Base-by-base conservation (phyloP, 805 yeast species). In the Kuraishia piskuri region DNA sequence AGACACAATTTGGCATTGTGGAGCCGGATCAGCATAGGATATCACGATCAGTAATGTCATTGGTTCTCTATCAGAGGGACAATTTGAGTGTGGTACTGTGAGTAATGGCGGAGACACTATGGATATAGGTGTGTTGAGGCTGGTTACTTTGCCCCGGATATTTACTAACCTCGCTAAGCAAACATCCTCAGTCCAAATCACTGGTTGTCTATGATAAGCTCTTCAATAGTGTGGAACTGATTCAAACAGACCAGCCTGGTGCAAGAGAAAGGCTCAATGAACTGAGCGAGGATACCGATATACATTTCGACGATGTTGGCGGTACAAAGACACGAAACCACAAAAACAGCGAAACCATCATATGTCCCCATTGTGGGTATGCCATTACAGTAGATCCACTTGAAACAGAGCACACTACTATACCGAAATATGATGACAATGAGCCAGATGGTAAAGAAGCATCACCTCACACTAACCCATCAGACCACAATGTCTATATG, bases 11-110 rank as follows among this genome's bases (percentile, higher is more conserved):
- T 20, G 10, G 6, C 12, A 8, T 20, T 10, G 46, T 44, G 12
- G 23, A 20, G 12, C 46, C 19, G 46, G 7, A 19, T 21, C 22
- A 3, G 3, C 4, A 19, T 47, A 12, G 26, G 26, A 4, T 22
- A 22, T 5, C 31, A 21, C 9, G 26, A 19, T 7, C 12, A 10
- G 20, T 3, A n/a, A 50, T 50, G 52, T 50, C 52, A 5, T 22
- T 50, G 22, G 48, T 50, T 3, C 47, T 25, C 20, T 50, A 50
- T 22, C 44, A 44, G 10, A 40, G 22, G 14, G 52, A 40, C 12
- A 50, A 44, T 22, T 37, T 40, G 24, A 50, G 52, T 37, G 48
- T 50, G 21, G 52, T 50, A 36, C 52, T 50, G 52, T 50, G n/a
- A 40, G 52, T 50, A 19, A 10, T 45, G 25, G 22, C 9, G 6